phyloP scores from a whole-genome alignment of 352 stramenopile species.

The Phytopythium vexans region DNA sequence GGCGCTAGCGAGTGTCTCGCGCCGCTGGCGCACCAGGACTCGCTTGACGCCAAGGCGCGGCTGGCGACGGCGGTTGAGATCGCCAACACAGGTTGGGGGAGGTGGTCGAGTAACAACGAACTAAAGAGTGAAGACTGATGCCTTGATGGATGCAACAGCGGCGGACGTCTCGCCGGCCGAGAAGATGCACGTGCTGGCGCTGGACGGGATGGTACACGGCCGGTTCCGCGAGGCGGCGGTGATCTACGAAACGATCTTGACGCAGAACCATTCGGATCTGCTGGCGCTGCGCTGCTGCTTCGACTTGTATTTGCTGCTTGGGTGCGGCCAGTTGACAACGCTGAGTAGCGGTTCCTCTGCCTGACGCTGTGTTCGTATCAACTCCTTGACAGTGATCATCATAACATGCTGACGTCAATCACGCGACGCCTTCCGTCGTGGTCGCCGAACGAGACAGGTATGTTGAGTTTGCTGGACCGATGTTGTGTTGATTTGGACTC shows the following conservation, averaged over 20 bases:
- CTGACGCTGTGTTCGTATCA: background rate
- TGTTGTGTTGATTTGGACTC: background rate
- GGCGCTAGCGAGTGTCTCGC: constrained; percentile 65
- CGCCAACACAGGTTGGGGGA: constrained; percentile 29
- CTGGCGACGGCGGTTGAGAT: constrained; percentile 32
- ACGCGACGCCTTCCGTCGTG: constrained; percentile 69
- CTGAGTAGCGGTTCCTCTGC: background rate
- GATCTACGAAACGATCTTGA: constrained; percentile 80
- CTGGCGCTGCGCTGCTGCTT: constrained; percentile 75
- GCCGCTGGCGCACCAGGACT: constrained; percentile 64
- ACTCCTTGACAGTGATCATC: constrained; percentile 46
- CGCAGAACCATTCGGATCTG: constrained; percentile 61
- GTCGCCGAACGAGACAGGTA: constrained; percentile 65
- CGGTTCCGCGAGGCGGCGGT: constrained; percentile 60
- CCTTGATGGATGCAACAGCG: constrained; percentile 16
- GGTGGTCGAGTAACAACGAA: constrained; percentile 3
- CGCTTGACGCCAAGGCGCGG: constrained; percentile 38
- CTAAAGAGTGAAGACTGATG: background rate
- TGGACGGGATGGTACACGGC: constrained; percentile 70
- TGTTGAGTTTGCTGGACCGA: background rate
- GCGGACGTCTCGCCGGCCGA: constrained; percentile 25
- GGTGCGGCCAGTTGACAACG: constrained; percentile 29
- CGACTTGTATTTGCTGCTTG: constrained; percentile 77
- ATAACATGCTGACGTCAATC: constrained; percentile 73
- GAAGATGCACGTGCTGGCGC: constrained; percentile 69